Base-by-base conservation (phyloP, 805 yeast genomes). In the Wickerhamomyces bisporus region DNA sequence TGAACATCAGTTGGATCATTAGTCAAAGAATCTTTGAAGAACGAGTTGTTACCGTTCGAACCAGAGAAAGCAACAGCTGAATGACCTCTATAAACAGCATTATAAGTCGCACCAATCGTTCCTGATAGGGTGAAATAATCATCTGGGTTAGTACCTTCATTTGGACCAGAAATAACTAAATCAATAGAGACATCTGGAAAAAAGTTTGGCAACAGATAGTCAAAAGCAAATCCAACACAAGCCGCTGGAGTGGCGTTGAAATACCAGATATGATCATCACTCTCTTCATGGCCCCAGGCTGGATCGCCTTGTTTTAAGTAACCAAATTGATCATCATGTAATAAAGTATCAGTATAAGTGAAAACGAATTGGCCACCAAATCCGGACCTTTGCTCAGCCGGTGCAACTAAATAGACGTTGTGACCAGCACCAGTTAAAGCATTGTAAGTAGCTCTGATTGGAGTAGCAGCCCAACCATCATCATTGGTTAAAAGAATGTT, bases 211-310 rank as follows among this genome's bases (percentile, higher is more conserved):
- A 70, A 48, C 31, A 72, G 62, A 52, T 70, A 71, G 36, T 68
- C 68, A 38, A 72, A 56, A 19, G 66, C 77, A 46, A 71, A 66
- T 5, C 73, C 65, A 31, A 72, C 73, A 52, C 69, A 69, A 12
- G 75, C 64, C 32, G 77, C 73, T 41, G 79, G 79, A 14, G 78
- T 70, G 43, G 75, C 78, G 47, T 72, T 70, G 61, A 73, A 71
- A 55, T 73, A 73, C 78, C 79, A 73, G 44, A 68, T 56, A 42
- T 69, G 63, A 36, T 48, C 41, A 49, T 70, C 72, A 33, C 35
- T 35, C 11, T 32, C 57, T 44, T 74, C 79, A 42, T 70, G 71
- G 34, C 77, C 79, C 79, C 79, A 75, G 19, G 77, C 65, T 43
- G 77, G 75, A 19, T 65, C 63, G 27, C 79, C 81, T 1, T 53